Evolutionary conservation across 2,329 filamentous ascomycete genomes (phyloP), one percentile per base, ranked within the genome.

Genomic region (Xylaria sp.): DNA sequence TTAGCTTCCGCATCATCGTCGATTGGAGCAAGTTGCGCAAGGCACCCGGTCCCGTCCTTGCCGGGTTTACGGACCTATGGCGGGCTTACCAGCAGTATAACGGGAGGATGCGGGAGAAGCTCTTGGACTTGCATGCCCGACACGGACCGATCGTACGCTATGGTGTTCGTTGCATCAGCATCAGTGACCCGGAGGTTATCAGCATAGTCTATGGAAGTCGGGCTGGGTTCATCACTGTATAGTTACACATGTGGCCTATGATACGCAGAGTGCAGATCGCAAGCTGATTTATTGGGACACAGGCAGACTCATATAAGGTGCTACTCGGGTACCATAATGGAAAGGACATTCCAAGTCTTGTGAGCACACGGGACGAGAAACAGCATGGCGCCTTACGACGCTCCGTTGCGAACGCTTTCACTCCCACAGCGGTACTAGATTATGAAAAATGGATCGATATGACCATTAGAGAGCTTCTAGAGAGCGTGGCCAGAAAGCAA

Each of bases 291-390:
- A 1, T 4, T 1, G 17, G n/a, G 29, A 2, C 4, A 27, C 21
- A 72, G 70, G 67, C 65, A 9, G 64, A 71, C 8, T 69, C 69
- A 11, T 71, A 72, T 17, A 67, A 67, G 11, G 68, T 70, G 2
- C 43, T 72, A 1, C 41, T 68, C 9, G 68, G 65, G 9, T 61
- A 67, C 29, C 62, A 65, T 25, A 68, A 71, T 33, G 69, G 69
- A 13, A 70, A 71, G 38, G 69, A 71, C 48, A 62, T 71, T n/a
- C 46, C 64, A 2, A 70, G 67, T 55, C 58, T 72, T 4, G 56
- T 70, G 10, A 70, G 70, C 58, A 70, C 65, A 3, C 53, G 41
- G 1, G 63, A 70, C 38, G 70, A 72, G 38, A 53, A 60, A 13
- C 66, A 62, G 3, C 70, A 72, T 19, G 67, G 60, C 1, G 66